Evolutionary conservation across 1,284 basidiomycete genomes (phyloP), one percentile per base, ranked within the genome.

Genomic region (Cyathus olla): DNA sequence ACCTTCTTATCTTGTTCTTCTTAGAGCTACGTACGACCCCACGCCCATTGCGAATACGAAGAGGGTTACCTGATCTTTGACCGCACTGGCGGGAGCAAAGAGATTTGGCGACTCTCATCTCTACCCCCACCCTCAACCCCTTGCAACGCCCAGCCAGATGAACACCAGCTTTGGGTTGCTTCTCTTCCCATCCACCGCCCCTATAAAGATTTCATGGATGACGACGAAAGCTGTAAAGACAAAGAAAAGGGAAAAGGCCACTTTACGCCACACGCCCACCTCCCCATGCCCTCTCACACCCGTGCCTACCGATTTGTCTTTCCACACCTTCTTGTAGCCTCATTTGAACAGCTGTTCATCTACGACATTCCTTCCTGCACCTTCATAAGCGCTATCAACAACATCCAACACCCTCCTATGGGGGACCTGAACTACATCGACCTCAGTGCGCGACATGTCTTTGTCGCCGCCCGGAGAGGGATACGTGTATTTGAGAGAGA

Each of bases 31-130:
- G 85, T 88, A 21, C 82, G 83, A n/a, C 66, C 68, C 5, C 86
- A 81, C 57, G 91, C 91, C 0, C 93, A 94, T 69, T 85, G 87
- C 67, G 93, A 94, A 72, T 94, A 93, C 66, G 86, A 81, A n/a
- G 77, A 85, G 37, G 92, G 92, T 9, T 93, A 85, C 69, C 76
- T 93, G 51, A 76, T 93, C 52, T 92, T 93, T 69, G 90, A 93
- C 66, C 85, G 90, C 22, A 55, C 74, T 15, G 82, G 81, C 35
- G 81, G 84, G 3, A 67, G 72, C 57, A 89, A 90, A 63, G 92
- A 94, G 72, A 85, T 94, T 17, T 94, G 93, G 93, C 80, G 88
- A 21, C 82, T 80, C 10, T 21, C 13, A 3, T 40, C 40, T 55
- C 58, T 35, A 51, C 65, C 47, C 24, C 62, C 42, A 39, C 69